These are phyloP conservation scores for Phlyctochytrium planicorne DNA, from an alignment of 192 early-diverging fungal genomes.

Conservation along the genomic window DNA sequence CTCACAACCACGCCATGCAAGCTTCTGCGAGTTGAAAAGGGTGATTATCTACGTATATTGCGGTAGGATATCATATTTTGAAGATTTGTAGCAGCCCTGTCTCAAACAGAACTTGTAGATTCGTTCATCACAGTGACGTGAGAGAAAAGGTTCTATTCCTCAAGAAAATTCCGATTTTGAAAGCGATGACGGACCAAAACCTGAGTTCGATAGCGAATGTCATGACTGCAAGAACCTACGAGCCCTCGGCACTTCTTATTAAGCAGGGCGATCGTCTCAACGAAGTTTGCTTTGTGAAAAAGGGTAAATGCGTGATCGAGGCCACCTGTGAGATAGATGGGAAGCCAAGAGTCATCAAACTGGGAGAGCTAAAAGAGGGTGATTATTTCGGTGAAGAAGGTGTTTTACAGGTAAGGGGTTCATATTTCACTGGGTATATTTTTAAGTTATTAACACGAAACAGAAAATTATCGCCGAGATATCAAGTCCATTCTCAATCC, in stretches of 20 bases:
- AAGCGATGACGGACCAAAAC: not conserved
- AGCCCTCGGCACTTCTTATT: slow-evolving; percentile 9
- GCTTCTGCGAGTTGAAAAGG: slow-evolving; percentile 39
- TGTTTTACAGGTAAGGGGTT: not conserved
- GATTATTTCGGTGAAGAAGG: slow-evolving; percentile 35
- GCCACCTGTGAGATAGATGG: slow-evolving; percentile 7
- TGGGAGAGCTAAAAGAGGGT: slow-evolving; percentile 15
- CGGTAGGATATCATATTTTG: slow-evolving; percentile 24
- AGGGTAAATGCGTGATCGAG: slow-evolving; percentile 10
- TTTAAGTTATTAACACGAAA: not conserved
- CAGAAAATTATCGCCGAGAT: not conserved
- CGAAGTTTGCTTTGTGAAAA: slow-evolving; percentile 19
- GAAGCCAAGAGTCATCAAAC: not conserved
- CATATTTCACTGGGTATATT: not conserved
- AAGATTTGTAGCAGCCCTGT: not conserved
- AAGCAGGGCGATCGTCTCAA: slow-evolving; percentile 6
- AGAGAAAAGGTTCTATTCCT: slow-evolving; percentile 44
- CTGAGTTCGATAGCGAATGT: slow-evolving; percentile 33
- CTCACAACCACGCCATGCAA: slow-evolving; percentile 22
- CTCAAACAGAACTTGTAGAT: slow-evolving; percentile 17
- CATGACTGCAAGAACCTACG: slow-evolving; percentile 12
- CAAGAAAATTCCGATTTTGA: slow-evolving; percentile 30
- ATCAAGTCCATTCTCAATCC: slow-evolving; percentile 21
- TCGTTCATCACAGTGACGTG: slow-evolving; percentile 39
- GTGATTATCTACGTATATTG: slow-evolving; percentile 39